Evolutionary conservation across 2,329 filamentous ascomycete species (phyloP).

Genomic region (Fusarium illudens): DNA sequence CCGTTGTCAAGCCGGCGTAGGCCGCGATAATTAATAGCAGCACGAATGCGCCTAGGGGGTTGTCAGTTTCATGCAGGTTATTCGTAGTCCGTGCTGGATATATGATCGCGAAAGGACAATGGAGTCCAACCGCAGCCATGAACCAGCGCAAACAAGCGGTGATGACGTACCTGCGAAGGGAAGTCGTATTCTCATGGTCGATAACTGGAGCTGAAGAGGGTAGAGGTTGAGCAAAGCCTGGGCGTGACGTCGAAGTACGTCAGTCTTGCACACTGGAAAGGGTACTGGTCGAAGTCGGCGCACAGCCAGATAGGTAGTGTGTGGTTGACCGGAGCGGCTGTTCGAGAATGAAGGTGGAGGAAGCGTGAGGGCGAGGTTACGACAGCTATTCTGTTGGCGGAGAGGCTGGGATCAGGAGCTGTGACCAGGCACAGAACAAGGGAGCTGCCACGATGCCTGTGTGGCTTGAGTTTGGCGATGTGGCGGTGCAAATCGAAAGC

Average conservation of each 20-base stretch:
- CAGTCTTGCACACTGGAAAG: background rate
- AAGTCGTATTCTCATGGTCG: conserved; percentile 81
- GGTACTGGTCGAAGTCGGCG: background rate
- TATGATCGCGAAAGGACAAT: background rate
- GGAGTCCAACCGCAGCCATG: background rate
- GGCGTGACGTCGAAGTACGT: background rate
- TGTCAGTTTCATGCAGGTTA: conserved; percentile 11
- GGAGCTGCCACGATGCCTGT: conserved; percentile 13
- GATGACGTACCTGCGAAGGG: conserved; percentile 80
- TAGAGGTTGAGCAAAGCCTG: background rate
- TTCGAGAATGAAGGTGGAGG: background rate
- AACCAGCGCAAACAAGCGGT: conserved; percentile 1
- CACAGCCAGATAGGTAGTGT: background rate
- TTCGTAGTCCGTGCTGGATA: background rate
- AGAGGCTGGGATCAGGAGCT: conserved; percentile 23
- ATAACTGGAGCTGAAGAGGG: conserved; percentile 7
- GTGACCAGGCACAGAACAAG: conserved; percentile 12
- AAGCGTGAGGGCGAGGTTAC: background rate
- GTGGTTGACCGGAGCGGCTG: background rate
- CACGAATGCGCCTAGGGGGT: conserved; percentile 68
- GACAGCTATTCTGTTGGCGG: conserved; percentile 7
- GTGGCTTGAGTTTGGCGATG: conserved; percentile 23
- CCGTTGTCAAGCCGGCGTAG: conserved; percentile 78
- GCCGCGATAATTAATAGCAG: conserved; percentile 77
- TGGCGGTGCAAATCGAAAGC: conserved; percentile 23